Evolutionary conservation across 345 rosid species (phyloP).

Genomic region (Nephelium lappaceum): DNA sequence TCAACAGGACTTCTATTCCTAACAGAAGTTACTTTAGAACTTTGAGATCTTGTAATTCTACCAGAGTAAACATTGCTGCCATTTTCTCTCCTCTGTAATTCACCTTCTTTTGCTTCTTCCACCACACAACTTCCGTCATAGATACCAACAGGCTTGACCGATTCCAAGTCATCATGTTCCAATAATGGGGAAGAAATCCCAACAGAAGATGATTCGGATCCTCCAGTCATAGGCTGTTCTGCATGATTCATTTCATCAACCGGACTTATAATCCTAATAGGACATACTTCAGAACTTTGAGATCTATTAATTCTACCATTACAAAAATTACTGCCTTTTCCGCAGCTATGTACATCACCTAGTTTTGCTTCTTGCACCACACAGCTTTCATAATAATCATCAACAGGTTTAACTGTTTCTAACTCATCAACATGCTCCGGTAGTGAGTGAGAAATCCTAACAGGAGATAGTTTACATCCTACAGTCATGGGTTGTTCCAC

Average conservation of each 20-base stretch:
- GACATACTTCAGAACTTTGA: slow-evolving; percentile 26
- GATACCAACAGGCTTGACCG: slow-evolving; percentile 32
- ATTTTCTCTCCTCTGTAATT: slow-evolving; percentile 34
- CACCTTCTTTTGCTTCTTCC: slow-evolving; percentile 33
- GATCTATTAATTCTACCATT: slow-evolving; percentile 37
- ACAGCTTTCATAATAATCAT: slow-evolving; percentile 30
- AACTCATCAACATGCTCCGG: slow-evolving; percentile 10
- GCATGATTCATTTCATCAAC: background rate
- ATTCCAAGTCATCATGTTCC: slow-evolving; percentile 19
- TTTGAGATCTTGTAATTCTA: slow-evolving; percentile 39
- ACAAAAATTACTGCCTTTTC: slow-evolving; percentile 11
- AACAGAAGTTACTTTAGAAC: slow-evolving; percentile 10
- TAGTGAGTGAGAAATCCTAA: background rate
- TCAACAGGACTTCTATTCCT: background rate
- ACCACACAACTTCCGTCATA: slow-evolving; percentile 29
- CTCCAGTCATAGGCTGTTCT: background rate
- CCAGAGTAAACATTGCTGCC: slow-evolving; percentile 28
- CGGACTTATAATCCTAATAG: too few relatives aligned
- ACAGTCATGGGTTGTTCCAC: slow-evolving; percentile 5
- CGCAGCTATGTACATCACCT: slow-evolving; percentile 24
- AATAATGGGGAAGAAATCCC: background rate
- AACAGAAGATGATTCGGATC: slow-evolving; percentile 11
- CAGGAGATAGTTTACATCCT: background rate
- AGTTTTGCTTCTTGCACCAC: slow-evolving; percentile 26
- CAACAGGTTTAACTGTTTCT: slow-evolving; percentile 20